Evolutionary conservation across 108 stramenopile species (phyloP), one percentile per base, ranked within the genome.

Genomic region (Craspedostauros australis): DNA sequence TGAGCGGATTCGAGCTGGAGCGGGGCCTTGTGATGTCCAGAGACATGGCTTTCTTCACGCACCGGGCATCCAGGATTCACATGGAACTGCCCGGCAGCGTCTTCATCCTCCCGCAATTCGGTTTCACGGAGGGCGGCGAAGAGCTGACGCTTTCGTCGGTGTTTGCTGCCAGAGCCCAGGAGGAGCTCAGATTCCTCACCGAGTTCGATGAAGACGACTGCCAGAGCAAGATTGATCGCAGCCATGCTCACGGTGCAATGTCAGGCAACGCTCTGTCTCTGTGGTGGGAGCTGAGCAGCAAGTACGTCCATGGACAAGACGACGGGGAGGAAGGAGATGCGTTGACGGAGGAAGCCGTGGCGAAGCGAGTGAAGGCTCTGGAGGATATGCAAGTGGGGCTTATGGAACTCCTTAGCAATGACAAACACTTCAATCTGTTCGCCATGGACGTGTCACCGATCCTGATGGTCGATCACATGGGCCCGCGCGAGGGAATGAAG

Each of bases 1-100:
- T 88, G 5, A 78, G 72, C 46, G 88, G 88, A 9, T 64, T 88
- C 27, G 80, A 93, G 63, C 25, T 88, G 22, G 86, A 93, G 50
- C 33, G 81, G 39, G 92, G 92, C 7, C 38, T 88, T 26, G 53
- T 78, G n/a, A 54, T 89, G 2, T 85, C 88, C 3, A 51, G 61
- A 39, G 92, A 89, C 39, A 65, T 79, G 33, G 67, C 70, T 0
- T 56, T 67, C 36, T 72, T 80, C 50, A 80, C 80, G 16, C 70
- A 64, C 32, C 62, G 79, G 19, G 51, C 38, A 39, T 77, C 79
- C 22, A 55, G 57, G 24, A 67, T 65, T 27, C 51, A 78, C 54
- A 33, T 62, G 6, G 53, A 70, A 19, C 34, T 73, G n/a, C 57
- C 67, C 31, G 81, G 83, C 6, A 51, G 57, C 39, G 75, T 80